Percentiles rank a stretch among this genome's conserved stretches.
phyloP scores from a whole-genome alignment of 73 alveolate genomes.

The Paramecium caudatum region DNA sequence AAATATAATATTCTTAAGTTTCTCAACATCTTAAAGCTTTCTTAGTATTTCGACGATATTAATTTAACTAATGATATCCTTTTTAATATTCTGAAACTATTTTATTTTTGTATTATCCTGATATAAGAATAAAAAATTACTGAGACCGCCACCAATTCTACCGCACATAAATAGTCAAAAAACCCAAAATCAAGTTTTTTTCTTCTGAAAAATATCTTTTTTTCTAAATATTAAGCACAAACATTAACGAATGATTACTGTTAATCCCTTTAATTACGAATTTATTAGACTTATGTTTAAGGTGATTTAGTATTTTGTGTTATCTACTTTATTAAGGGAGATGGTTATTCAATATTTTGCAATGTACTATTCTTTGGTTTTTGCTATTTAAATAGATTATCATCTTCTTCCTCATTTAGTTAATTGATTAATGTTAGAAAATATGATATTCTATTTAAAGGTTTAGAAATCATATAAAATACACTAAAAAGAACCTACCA shows the following conservation, averaged over 20 bases:
- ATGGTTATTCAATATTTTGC: too few relatives aligned
- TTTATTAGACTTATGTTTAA: too few relatives aligned
- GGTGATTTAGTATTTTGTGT: too few relatives aligned
- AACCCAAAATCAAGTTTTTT: neutral
- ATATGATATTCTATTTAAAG: constrained; percentile 5
- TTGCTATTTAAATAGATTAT: too few relatives aligned
- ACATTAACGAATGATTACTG: too few relatives aligned
- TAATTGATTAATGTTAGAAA: neutral
- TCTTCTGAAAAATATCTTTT: neutral
- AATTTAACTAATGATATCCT: neutral
- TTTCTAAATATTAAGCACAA: neutral
- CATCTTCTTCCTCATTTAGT: neutral
- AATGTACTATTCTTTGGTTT: too few relatives aligned
- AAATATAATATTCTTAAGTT: neutral
- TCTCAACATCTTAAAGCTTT: constrained; percentile 16
- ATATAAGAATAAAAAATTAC: neutral
- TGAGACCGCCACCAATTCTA: neutral
- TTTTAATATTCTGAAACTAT: neutral
- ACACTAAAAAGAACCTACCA: constrained; percentile 59
- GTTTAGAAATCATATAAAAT: constrained; percentile 13
- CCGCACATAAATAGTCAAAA: neutral
- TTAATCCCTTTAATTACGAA: too few relatives aligned
- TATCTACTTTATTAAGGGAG: too few relatives aligned
- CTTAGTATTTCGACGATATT: neutral
- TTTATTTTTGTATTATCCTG: neutral